Conservation (phyloP, 1,284 basidiomycete genomes). For the Coriolopsis trogii region DNA sequence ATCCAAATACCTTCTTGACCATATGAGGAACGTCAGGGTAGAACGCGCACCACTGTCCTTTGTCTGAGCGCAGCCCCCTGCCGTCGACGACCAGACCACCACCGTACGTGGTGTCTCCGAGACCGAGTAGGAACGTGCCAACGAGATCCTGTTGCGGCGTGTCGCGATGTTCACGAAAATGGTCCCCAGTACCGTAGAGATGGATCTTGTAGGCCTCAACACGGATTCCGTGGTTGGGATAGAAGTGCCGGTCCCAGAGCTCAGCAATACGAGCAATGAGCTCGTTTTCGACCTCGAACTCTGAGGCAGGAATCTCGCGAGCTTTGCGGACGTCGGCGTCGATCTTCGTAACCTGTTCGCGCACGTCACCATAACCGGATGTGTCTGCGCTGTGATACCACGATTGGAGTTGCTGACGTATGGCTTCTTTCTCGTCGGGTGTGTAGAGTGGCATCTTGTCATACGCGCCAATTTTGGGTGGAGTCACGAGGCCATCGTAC, state of each 20-base stretch:
- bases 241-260: constrained; percentile 28
- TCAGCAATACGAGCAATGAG: constrained; percentile 24
- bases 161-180: constrained; percentile 34
- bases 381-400: constrained; percentile 9
- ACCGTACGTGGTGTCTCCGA: constrained; percentile 3
- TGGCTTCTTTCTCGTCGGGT: not conserved
- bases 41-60: constrained; percentile 37
- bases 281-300: constrained; percentile 27
- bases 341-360: constrained; percentile 15
- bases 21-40: constrained; percentile 42
- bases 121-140: constrained; percentile 22
- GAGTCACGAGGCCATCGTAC: not conserved
- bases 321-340: constrained; percentile 29
- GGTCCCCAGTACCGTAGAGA: constrained; percentile 33
- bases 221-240: constrained; percentile 23
- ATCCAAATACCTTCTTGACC: constrained; percentile 23
- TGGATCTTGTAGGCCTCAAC: constrained; percentile 38
- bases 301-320: constrained; percentile 30
- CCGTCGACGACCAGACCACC: constrained; percentile 18
- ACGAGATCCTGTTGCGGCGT: constrained; percentile 33
- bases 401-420: not conserved
- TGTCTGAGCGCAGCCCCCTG: constrained; percentile 7
- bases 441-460: not conserved
- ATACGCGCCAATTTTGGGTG: not conserved
- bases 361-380: constrained; percentile 20